phyloP scores from a whole-genome alignment of 2,329 filamentous ascomycete genomes.

The Monilinia fructigena region DNA sequence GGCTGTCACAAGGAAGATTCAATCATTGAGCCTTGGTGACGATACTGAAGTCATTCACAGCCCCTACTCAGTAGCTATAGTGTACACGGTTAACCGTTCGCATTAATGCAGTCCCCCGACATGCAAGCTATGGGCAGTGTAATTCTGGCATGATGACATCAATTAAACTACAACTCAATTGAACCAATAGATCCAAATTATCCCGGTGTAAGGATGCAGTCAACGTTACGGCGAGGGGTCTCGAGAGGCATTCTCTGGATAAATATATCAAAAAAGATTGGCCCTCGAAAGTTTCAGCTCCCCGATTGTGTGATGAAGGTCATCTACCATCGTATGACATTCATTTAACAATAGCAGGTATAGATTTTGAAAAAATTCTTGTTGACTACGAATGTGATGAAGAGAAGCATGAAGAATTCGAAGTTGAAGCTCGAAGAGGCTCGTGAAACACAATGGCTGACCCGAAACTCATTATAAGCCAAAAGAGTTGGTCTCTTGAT shows the following conservation, averaged over 20 bases:
- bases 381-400: neutral
- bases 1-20: neutral
- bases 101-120: neutral
- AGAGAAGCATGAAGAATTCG: neutral
- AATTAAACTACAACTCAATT: neutral
- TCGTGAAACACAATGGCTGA: neutral
- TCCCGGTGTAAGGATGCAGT: neutral
- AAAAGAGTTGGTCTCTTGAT: neutral
- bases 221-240: neutral
- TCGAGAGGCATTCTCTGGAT: neutral
- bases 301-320: neutral
- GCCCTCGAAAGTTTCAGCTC: neutral
- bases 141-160: neutral
- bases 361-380: neutral
- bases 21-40: neutral
- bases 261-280: neutral
- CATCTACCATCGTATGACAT: neutral
- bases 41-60: neutral
- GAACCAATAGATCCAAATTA: neutral
- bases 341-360: neutral
- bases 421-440: neutral
- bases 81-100: neutral
- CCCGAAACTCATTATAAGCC: neutral
- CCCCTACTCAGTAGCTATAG: neutral
- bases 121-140: neutral